Percentiles rank a stretch among this genome's conserved stretches.
These are phyloP conservation scores for Nasturtium officinale DNA, from an alignment of 345 rosid genomes.

Conservation along the genomic window DNA sequence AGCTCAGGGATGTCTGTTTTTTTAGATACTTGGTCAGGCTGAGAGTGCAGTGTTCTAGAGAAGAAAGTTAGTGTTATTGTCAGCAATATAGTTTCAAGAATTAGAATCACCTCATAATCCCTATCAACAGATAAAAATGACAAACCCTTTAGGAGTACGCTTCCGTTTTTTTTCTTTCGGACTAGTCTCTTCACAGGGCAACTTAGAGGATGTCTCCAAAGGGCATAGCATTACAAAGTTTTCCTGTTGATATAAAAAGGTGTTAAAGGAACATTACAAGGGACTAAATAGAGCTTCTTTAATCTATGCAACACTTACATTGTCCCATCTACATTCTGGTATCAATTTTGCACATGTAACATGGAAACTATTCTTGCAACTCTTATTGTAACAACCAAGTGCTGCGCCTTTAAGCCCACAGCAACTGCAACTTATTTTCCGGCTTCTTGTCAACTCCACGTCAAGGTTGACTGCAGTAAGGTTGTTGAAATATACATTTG, in stretches of 20 bases:
- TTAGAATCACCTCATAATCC: background rate
- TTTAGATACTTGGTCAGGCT: conserved; percentile 42
- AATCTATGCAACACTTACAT: conserved; percentile 51
- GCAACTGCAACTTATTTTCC: conserved; percentile 69
- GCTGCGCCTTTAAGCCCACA: conserved; percentile 96
- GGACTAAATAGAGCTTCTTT: background rate
- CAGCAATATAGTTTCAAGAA: conserved; percentile 1
- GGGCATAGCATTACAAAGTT: conserved; percentile 91
- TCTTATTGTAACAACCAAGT: conserved; percentile 84
- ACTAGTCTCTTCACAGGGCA: conserved; percentile 59
- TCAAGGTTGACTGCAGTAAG: conserved; percentile 75
- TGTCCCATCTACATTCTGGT: conserved; percentile 86
- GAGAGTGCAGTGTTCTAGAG: conserved; percentile 46
- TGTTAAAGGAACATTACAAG: conserved; percentile 5
- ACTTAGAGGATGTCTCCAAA: conserved; percentile 63
- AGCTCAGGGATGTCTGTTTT: conserved; percentile 31
- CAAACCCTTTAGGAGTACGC: conserved; percentile 52
- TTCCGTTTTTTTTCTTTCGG: conserved; percentile 44
- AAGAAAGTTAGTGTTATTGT: conserved; percentile 9
- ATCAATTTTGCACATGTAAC: conserved; percentile 69
- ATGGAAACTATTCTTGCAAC: conserved; percentile 77
- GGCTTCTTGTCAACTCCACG: conserved; percentile 81
- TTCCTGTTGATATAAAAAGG: conserved; percentile 49
- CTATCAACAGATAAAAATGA: background rate
- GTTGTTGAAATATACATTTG: conserved; percentile 79